Evolutionary conservation across 106 monocot species (phyloP), one percentile per base, ranked within the genome.

Genomic region (Apostasia shenzhenica): DNA sequence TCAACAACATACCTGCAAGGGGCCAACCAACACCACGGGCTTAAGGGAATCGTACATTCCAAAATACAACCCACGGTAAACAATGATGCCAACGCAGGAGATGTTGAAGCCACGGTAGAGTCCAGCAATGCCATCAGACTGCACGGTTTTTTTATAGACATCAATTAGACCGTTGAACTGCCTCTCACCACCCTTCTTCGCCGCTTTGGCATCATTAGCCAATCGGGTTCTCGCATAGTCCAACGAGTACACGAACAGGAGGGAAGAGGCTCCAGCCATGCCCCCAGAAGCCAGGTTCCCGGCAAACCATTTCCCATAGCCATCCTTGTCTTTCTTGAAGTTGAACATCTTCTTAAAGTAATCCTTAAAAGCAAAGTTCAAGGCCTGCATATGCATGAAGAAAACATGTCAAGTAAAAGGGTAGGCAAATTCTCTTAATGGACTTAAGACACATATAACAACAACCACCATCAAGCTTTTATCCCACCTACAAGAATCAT

Each of bases 11-110:
- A 78, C 77, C 77, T 78, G 66, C 58, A 78, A 48, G 12, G 71
- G 7, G 8, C 77, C 73, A 73, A 79, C 73, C 54, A 73, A 61
- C 67, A 79, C 45, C 46, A 79, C 38, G 26, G 26, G 13, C 13
- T 11, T 11, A n/a, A 59, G 5, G 38, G 59, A 59, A 45, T 70
- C 70, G 40, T 70, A 70, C 70, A 70, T 11, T 70, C 70, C 70
- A 55, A 70, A 70, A 26, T 70, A 70, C 40, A 70, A 55, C 11
- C 69, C 69, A 55, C 69, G 69, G 55, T 69, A 69, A 3, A 69
- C 54, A n/a, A 69, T 69, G 41, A 69, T 69, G 3, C 69, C 69
- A 55, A 69, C 69, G 44, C 69, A 69, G 1, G 69, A 69, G 54
- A 69, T 69, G 41, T 69, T 69, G 26, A 69, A 69, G 6, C 69